phyloP scores from a whole-genome alignment of 2,329 filamentous ascomycete species.

The Colletotrichum neosansevieriae region DNA sequence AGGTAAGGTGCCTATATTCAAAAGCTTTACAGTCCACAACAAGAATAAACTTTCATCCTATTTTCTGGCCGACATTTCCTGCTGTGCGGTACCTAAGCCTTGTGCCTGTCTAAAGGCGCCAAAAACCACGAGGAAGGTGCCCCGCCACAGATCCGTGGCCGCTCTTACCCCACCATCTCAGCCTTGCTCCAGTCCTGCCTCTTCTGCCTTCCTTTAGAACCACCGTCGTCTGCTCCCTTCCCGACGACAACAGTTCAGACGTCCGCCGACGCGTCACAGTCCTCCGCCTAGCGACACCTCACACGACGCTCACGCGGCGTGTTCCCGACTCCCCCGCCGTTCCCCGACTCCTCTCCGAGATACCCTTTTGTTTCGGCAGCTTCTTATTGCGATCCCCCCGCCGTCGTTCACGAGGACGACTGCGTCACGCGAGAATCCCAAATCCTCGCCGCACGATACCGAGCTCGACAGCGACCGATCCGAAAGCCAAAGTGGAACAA shows the following conservation, averaged over 20 bases:
- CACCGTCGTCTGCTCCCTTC: not conserved
- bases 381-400: not conserved
- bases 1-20: too few species aligned
- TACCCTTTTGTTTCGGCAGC: not conserved
- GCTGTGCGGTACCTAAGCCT: not conserved
- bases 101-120: constrained; percentile 1
- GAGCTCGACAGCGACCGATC: not conserved
- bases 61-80: too few species aligned
- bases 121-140: constrained; percentile 6
- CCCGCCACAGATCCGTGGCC: constrained; percentile 24
- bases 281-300: not conserved
- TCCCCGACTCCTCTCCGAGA: too few species aligned
- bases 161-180: constrained; percentile 39
- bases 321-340: too few species aligned
- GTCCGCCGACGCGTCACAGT: constrained; percentile 5
- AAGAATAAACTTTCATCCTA: too few species aligned
- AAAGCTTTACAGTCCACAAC: too few species aligned
- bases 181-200: constrained; percentile 33
- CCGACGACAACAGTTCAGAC: constrained; percentile 12
- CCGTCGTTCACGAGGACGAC: not conserved
- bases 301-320: too few species aligned
- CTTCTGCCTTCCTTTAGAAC: constrained; percentile 12
- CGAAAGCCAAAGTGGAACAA: not conserved
- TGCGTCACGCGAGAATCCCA: constrained; percentile 31
- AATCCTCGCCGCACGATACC: not conserved